A percentile compares a stretch with the other conserved stretches of the same genome.
Evolutionary conservation across 495 filamentous ascomycete species (phyloP).

Genomic region (Patellaria atrata): DNA sequence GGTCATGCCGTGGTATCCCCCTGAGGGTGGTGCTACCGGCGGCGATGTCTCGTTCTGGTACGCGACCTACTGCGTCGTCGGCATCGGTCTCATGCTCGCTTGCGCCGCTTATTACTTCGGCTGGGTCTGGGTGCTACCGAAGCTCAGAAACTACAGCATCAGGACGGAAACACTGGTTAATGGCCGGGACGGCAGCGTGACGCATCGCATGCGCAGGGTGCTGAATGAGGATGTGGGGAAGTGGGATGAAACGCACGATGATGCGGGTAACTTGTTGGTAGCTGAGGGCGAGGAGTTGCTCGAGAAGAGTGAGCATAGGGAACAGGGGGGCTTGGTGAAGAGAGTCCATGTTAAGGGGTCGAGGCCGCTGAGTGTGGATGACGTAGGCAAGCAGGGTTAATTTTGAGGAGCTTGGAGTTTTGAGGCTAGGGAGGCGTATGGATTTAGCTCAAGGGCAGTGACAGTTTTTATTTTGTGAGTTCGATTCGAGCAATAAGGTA

Average conservation of each 20-base stretch:
- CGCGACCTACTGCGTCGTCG: conserved; percentile 10
- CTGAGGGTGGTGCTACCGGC: conserved; percentile 6
- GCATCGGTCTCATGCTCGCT: conserved; percentile 3
- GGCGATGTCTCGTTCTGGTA: conserved; percentile 11
- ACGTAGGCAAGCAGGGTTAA: too few relatives aligned
- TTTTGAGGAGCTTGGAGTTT: too few relatives aligned
- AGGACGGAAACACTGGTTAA: conserved; percentile 8
- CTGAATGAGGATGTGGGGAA: conserved; percentile 6
- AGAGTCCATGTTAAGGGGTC: conserved; percentile 6
- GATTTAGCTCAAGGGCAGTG: too few relatives aligned
- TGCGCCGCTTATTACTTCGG: conserved; percentile 4
- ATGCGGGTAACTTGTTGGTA: conserved; percentile 7
- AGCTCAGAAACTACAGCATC: conserved; percentile 2
- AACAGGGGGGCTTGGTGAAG: conserved; percentile 4
- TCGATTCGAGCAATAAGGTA: too few relatives aligned
- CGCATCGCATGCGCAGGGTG: conserved; percentile 9
- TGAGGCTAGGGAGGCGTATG: too few relatives aligned
- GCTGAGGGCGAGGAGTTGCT: not conserved
- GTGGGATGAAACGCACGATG: conserved; percentile 12
- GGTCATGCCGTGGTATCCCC: conserved; percentile 44
- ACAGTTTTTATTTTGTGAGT: too few relatives aligned
- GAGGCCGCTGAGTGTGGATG: too few relatives aligned
- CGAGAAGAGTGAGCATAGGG: not conserved
- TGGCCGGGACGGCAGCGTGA: conserved; percentile 9
- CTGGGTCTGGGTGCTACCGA: conserved; percentile 4